These are phyloP conservation scores for Dimocarpus longan DNA, from an alignment of 345 rosid genomes.

Conservation along the genomic window DNA sequence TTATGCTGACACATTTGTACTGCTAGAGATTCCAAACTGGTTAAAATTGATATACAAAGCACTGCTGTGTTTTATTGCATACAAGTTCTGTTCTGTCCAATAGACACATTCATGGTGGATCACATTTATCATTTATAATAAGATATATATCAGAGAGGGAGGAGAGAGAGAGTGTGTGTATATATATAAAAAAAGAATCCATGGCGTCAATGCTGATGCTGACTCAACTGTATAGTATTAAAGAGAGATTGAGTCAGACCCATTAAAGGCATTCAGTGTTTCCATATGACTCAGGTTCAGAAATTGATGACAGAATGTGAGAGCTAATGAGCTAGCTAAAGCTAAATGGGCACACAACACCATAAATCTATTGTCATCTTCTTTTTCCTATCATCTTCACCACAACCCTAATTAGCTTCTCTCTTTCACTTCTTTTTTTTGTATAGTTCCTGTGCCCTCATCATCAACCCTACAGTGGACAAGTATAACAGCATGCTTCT, in stretches of 20 bases:
- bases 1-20: conserved; percentile 12
- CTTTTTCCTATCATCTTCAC: conserved; percentile 23
- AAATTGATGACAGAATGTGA: conserved; percentile 46
- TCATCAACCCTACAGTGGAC: not conserved
- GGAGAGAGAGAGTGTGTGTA: not conserved
- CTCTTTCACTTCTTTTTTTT: conserved; percentile 24
- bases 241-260: conserved; percentile 31
- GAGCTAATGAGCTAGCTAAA: not conserved
- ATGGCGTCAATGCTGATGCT: conserved; percentile 39
- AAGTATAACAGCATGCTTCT: too few relatives aligned
- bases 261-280: conserved; percentile 45
- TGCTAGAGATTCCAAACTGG: not conserved
- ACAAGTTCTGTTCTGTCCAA: conserved; percentile 8
- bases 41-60: not conserved
- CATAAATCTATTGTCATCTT: not conserved
- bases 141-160: not conserved
- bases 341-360: not conserved
- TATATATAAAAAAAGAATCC: conserved; percentile 18
- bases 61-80: not conserved
- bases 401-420: conserved; percentile 17
- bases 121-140: too few relatives aligned
- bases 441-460: not conserved
- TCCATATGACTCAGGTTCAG: conserved; percentile 49
- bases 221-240: conserved; percentile 38
- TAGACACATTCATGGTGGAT: conserved; percentile 5